Base-by-base conservation (phyloP, 106 monocot species). In the Amphibolis antarctica region DNA sequence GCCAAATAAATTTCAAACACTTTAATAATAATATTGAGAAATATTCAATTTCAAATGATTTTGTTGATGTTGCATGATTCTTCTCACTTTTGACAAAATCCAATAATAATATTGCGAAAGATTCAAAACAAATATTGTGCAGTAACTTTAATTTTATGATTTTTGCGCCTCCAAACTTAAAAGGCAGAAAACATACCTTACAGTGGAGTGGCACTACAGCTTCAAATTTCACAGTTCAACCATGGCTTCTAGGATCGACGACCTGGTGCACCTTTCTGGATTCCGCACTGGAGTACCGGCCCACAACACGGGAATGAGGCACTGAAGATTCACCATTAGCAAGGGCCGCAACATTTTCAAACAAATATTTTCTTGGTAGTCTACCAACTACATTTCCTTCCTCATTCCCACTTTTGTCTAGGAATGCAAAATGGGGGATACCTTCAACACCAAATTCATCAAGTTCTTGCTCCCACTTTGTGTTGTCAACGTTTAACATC, bases 381-480 rank as follows among this genome's bases (percentile, higher is more conserved):
- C 78, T 79, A 10, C 94, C 89, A 12, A 94, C 88, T 26, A 84
- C 78, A 71, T 84, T 89, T 0, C 94, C 94, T 48, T 96, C 89
- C 59, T 96, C 89, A 51, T 96, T 89, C 22, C 94, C 94, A 55
- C 86, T 59, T 69, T 65, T 79, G 70, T 96, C 86, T 56, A 96
- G 66, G 77, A 96, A 96, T 10, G 86, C 86, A 68, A 96, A 96
- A 70, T 96, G 94, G 0, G 94, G 94, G 60, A 96, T 96, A 20
- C 94, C 94, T 58, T 96, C 94, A 26, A 96, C 94, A 44, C 94
- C 94, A 65, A 96, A 96, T 66, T 96, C 94, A 45, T 96, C 94
- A 21, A 96, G 78, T 51, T 96, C 94, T 44, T 96, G 94, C 72
- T 96, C 94, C 94, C 94, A 96, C 57, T 86, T 96, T 42, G 94